phyloP scores from a whole-genome alignment of 2,329 filamentous ascomycete genomes.

The Colletotrichum echinochloae region DNA sequence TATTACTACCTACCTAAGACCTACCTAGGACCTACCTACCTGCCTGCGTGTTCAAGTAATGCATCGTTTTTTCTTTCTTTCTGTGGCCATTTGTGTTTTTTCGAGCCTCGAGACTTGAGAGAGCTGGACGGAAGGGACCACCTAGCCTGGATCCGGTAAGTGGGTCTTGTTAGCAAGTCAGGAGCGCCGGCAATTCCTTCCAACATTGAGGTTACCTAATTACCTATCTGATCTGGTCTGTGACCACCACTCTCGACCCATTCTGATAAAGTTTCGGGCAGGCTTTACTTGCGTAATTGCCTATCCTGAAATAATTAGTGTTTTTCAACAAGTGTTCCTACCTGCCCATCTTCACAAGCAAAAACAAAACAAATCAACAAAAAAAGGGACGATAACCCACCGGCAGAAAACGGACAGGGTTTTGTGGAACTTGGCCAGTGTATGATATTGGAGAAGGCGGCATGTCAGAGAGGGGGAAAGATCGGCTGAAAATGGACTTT shows the following conservation, averaged over 20 bases:
- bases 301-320: too few relatives aligned
- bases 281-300: not conserved
- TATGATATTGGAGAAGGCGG: conserved; percentile 1
- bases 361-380: not conserved
- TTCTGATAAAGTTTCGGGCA: not conserved
- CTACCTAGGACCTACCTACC: too few relatives aligned
- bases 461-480: not conserved
- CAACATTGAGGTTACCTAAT: not conserved
- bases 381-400: not conserved
- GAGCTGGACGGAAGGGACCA: conserved; percentile 8
- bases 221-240: not conserved
- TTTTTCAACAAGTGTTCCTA: not conserved
- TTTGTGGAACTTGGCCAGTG: not conserved
- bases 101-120: not conserved
- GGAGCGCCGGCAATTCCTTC: not conserved
- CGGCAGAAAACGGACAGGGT: conserved; percentile 1
- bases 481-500: conserved; percentile 23
- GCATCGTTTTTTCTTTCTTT: not conserved
- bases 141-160: conserved; percentile 1
- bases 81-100: not conserved
- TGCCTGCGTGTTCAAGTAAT: not conserved
- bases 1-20: too few relatives aligned
- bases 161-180: not conserved
- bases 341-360: not conserved
- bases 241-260: not conserved